A percentile compares a stretch with the other conserved stretches of the same genome.
Conservation (phyloP, 192 early-diverging fungal species). For the Umbelopsis isabellina region DNA sequence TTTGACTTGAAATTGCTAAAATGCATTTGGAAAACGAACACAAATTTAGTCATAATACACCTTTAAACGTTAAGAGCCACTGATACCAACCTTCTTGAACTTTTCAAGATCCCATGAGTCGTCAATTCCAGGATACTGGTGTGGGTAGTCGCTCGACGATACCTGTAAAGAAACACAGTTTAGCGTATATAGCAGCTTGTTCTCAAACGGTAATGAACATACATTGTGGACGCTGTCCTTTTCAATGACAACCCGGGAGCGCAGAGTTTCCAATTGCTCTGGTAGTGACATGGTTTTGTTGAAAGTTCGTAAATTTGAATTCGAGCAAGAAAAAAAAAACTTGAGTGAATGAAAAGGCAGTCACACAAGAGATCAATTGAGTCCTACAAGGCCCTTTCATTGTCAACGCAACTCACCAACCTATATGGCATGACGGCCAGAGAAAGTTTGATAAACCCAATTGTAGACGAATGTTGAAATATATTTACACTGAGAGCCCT, state of each 20-base stretch:
- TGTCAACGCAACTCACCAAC: too few species aligned
- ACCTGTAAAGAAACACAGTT: conserved; percentile 49
- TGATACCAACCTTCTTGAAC: conserved; percentile 65
- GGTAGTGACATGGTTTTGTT: conserved; percentile 28
- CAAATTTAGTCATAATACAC: background rate
- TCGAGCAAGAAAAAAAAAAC: conserved; percentile 23
- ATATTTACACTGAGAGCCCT: too few species aligned
- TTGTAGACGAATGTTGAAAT: too few species aligned
- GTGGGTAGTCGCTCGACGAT: conserved; percentile 79
- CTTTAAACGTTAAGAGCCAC: background rate
- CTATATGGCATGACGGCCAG: too few species aligned
- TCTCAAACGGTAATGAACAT: conserved; percentile 23
- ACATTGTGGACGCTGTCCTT: conserved; percentile 72
- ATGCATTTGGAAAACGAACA: background rate
- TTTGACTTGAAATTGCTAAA: conserved; percentile 73
- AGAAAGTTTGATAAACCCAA: too few species aligned
- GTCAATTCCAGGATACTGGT: conserved; percentile 67
- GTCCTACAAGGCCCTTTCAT: too few species aligned
- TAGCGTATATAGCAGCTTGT: background rate
- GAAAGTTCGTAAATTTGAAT: background rate
- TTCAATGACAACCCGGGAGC: conserved; percentile 67
- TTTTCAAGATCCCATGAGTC: conserved; percentile 64
- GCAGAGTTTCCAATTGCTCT: conserved; percentile 47
- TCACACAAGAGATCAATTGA: background rate
- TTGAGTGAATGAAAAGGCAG: background rate